Evolutionary conservation across 2,329 filamentous ascomycete species (phyloP), one percentile per base, ranked within the genome.

Genomic region (Aspergillus sp.): DNA sequence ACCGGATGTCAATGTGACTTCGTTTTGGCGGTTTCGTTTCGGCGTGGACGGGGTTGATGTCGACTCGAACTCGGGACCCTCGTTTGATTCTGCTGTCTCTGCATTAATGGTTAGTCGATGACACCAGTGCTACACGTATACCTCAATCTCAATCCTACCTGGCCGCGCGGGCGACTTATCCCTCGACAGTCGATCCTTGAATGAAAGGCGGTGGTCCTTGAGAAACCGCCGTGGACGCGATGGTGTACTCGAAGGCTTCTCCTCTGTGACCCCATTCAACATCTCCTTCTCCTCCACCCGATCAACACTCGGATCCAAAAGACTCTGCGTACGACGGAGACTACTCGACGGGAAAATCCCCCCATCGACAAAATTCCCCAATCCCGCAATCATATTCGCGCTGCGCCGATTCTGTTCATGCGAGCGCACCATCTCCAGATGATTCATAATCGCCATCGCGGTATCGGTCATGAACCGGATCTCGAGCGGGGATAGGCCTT

Each of bases 401-500:
- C 61, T 59, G 4, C 61, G 58, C 3, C 50, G 54, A 22, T 58
- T 58, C 46, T 63, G 61, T 19, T 63, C 54, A 13, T 61, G 61
- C 4, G 58, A 58, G 15, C 61, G 54, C 2, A 61, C 34, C 58
- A 61, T 58, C n/a, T 61, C 58, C 45, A 63, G 22, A 30, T 63
- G 58, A 19, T 63, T 58, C 61, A 63, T 63, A 34, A 63, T 45
- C 19, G 61, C 58, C 6, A 34, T 58, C 1, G 61, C 61, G 4
- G 58, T 63, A 28, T 63, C 61, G 4, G 50, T 55, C 61, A 63
- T 54, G 45, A 61, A 63, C 1, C 61, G 61, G 7, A 61, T 22
- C 41, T 63, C 61, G 25, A 51, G 34, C 9, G 45, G 25, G 11
- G 34, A 55, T 8, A 63, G 38, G 3, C 59, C 57, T 7, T 7